Conservation (phyloP, 768 basidiomycete species). For the Galerina sulciceps region DNA sequence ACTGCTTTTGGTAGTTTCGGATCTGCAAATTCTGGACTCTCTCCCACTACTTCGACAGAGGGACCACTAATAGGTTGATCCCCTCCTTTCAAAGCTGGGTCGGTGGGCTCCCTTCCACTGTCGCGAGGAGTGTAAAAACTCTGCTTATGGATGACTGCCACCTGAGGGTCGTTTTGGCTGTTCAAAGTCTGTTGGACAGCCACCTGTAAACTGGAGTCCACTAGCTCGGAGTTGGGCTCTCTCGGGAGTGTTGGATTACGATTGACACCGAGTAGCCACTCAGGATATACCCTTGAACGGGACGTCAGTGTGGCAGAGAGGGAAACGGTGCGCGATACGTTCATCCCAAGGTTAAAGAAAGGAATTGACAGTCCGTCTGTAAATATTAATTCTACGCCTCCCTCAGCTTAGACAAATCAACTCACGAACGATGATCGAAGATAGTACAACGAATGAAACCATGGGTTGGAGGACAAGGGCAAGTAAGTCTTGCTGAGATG, state of each 20-base stretch:
- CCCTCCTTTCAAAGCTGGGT: neutral
- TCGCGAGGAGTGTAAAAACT: neutral
- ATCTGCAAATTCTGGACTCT: neutral
- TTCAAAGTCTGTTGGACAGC: neutral
- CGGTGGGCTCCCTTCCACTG: neutral
- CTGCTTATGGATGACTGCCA: conserved; percentile 8
- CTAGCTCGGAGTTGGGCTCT: conserved; percentile 8
- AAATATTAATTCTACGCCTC: neutral
- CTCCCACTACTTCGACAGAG: neutral
- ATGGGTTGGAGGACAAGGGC: conserved; percentile 78
- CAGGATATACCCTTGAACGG: conserved; percentile 37
- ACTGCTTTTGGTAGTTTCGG: conserved; percentile 23
- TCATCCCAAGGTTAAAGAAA: conserved; percentile 60
- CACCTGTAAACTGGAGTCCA: neutral
- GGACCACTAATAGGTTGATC: neutral
- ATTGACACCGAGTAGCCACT: conserved; percentile 43
- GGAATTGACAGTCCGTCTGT: conserved; percentile 74
- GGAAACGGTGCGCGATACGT: conserved; percentile 50
- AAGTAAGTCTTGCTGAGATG: conserved; percentile 73
- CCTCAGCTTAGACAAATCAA: neutral
- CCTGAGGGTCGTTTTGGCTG: neutral
- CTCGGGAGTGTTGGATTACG: conserved; percentile 14
- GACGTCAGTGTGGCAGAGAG: conserved; percentile 48
- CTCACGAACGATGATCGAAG: conserved; percentile 84
- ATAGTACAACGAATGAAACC: conserved; percentile 85